Evolutionary conservation across 78 protist species (phyloP), one percentile per base, ranked within the genome.

Genomic region (Chrysochromulina parva): DNA sequence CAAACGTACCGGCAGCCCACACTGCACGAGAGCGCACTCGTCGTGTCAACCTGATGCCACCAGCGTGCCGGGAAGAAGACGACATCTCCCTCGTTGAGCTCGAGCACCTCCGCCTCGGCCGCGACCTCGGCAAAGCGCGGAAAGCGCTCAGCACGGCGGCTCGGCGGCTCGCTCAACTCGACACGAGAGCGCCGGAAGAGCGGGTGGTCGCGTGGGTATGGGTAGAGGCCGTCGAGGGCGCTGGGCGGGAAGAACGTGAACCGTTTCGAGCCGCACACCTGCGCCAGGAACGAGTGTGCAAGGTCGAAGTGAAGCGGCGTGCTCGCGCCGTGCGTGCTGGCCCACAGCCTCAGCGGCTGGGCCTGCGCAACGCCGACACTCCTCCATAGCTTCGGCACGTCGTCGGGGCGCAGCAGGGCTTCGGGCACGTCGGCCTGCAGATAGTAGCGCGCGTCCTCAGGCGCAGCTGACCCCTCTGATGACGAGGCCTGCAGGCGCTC

Each of bases 331-430:
- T 14, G 50, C 50, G 78, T 13, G 10, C 24, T 13, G 14, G 28
- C 78, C 78, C 78, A 69, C 53, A 69, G 48, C 48, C 78, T 3
- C 78, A 69, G 28, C 78, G 78, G 78, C 78, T 69, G 78, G 50
- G 78, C 78, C 53, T 5, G 67, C 67, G 67, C 9, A 38, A 38
- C 38, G 26, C 20, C 67, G 67, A 60, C 26, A 13, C 6, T 2
- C 24, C 67, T 13, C 67, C 67, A 60, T 22, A 60, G 22, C 26
- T 5, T 6, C 3, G 67, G 67, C 67, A 60, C 67, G 26, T 16
- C 24, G 9, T 22, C 67, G 67, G 26, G 26, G 9, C 17, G 26
- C 24, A 60, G 5, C 24, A 16, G 9, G 26, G 9, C 16, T 22
- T 13, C 6, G 50, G 78, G 78, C 78, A 69, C 48, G 78, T 69